Conservation (phyloP, 2,329 filamentous ascomycete species). For the Fusarium sp. region DNA sequence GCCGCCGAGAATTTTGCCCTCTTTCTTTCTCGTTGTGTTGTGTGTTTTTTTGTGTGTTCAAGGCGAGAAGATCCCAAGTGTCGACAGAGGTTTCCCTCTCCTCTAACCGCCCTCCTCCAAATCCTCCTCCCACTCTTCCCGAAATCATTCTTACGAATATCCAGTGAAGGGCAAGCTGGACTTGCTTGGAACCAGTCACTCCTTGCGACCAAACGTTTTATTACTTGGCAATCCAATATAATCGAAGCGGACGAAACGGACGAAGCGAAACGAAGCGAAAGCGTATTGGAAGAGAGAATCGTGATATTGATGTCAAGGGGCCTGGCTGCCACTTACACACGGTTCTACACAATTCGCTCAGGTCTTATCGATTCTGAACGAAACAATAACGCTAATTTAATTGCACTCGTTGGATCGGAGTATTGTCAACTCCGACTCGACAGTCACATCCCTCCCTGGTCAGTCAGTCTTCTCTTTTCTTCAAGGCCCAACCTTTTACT, state of each 20-base stretch:
- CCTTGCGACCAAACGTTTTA: constrained; percentile 43
- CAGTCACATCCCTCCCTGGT: constrained; percentile 22
- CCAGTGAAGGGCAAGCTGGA: constrained; percentile 67
- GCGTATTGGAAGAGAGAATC: constrained; percentile 14
- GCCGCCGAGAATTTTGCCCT: constrained; percentile 55
- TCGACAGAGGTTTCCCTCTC: constrained; percentile 56
- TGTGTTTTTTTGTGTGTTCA: constrained; percentile 29
- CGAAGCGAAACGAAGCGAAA: constrained; percentile 10
- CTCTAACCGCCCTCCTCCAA: constrained; percentile 49
- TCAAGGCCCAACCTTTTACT: constrained; percentile 40
- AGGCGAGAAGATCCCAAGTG: constrained; percentile 63
- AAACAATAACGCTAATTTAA: constrained; percentile 48
- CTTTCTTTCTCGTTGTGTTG: constrained; percentile 53
- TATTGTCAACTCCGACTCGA: constrained; percentile 34
- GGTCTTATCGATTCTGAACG: constrained; percentile 41
- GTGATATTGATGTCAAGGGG: constrained; percentile 45
- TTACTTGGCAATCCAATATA: constrained; percentile 22
- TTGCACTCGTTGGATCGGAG: constrained; percentile 41
- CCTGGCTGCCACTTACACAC: constrained; percentile 42
- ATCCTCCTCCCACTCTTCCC: constrained; percentile 42
- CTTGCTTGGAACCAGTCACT: constrained; percentile 69
- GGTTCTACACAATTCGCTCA: constrained; percentile 37
- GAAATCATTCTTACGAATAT: constrained; percentile 44
- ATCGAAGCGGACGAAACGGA: constrained; percentile 16
- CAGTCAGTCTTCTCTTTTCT: constrained; percentile 16